phyloP scores from a whole-genome alignment of 805 yeast species.

The Brettanomyces naardenensis region DNA sequence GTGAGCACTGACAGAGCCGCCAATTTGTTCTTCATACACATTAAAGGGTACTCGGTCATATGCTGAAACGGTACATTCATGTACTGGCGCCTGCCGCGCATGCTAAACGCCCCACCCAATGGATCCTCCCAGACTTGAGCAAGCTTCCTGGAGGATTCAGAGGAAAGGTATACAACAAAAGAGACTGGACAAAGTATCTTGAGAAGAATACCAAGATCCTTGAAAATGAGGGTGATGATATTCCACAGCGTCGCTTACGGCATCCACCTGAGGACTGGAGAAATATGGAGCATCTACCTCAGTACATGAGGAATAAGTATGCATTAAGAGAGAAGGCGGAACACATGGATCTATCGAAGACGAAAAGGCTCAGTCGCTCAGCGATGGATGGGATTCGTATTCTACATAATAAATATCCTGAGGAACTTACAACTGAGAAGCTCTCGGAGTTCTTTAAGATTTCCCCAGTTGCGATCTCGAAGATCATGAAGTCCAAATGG shows the following conservation, averaged over 20 bases:
- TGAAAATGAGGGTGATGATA: constrained; percentile 8
- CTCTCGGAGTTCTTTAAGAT: constrained; percentile 58
- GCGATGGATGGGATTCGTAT: constrained; percentile 58
- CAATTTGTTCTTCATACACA: too few relatives aligned
- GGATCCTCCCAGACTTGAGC: constrained; percentile 29
- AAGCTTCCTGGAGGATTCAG: constrained; percentile 27
- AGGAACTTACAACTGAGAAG: constrained; percentile 44
- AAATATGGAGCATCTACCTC: constrained; percentile 34
- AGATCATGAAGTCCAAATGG: constrained; percentile 77
- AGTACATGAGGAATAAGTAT: constrained; percentile 65
- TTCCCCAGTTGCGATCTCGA: constrained; percentile 75
- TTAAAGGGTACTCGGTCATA: too few relatives aligned
- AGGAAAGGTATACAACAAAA: constrained; percentile 25
- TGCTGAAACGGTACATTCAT: too few relatives aligned
- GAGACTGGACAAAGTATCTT: constrained; percentile 20
- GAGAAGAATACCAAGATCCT: constrained; percentile 13
- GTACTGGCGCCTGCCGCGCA: too few relatives aligned
- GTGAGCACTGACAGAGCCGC: too few relatives aligned
- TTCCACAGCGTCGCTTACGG: constrained; percentile 3
- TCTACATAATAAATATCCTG: constrained; percentile 51
- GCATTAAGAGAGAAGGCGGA: constrained; percentile 56
- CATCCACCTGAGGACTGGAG: constrained; percentile 44
- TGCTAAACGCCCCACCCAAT: constrained; percentile 18
- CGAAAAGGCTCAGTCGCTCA: constrained; percentile 55
- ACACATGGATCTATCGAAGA: constrained; percentile 57